Evolutionary conservation across 2,329 filamentous ascomycete genomes (phyloP).

Genomic region (Botrytis fabae): DNA sequence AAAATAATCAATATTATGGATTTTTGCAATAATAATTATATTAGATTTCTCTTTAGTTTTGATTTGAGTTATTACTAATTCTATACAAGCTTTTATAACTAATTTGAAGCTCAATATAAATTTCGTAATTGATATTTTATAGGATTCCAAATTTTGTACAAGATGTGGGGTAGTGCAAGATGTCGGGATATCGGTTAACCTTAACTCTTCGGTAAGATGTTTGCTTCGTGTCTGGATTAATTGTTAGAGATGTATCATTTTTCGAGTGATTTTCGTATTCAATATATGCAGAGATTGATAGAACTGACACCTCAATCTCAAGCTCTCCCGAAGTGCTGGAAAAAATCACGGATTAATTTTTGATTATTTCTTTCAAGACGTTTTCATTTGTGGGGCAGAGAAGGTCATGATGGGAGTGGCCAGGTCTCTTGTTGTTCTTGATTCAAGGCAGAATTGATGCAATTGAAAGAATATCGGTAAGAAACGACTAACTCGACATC

Average conservation of each 20-base stretch:
- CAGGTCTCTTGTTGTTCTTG: not conserved
- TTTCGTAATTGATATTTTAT: no score
- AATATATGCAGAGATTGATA: not conserved
- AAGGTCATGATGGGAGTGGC: not conserved
- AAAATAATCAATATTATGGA: no score
- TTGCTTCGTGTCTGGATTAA: not conserved
- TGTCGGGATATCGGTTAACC: no score
- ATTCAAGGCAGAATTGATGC: not conserved
- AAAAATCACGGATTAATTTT: not conserved
- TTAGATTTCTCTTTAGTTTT: no score
- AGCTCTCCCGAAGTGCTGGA: not conserved
- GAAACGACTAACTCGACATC: not conserved
- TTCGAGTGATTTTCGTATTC: not conserved
- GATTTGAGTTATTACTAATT: no score
- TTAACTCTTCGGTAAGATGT: not conserved
- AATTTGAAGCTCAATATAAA: no score
- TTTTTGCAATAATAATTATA: no score
- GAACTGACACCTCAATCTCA: not conserved
- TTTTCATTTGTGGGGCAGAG: not conserved
- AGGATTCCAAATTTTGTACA: no score
- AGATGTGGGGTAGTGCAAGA: no score
- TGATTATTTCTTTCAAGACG: rapidly evolving
- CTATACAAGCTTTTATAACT: no score
- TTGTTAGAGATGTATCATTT: not conserved
- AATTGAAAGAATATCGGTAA: not conserved